phyloP scores from a whole-genome alignment of 495 filamentous ascomycete species.

The Xylaria scruposa region DNA sequence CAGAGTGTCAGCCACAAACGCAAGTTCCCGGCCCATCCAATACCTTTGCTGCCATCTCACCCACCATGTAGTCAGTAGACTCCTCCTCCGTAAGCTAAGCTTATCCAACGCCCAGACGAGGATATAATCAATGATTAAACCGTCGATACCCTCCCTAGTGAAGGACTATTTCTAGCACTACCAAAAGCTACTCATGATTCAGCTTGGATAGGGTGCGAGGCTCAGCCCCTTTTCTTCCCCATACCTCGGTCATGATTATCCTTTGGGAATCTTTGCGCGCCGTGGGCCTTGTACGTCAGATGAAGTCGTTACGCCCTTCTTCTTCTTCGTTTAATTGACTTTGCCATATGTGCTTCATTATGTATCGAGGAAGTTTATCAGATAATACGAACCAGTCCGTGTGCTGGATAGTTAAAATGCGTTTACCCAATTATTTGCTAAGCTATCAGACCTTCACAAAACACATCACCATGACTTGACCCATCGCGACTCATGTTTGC shows the following conservation, averaged over 20 bases:
- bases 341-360: not conserved
- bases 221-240: slow-evolving; percentile 5
- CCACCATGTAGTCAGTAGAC: not conserved
- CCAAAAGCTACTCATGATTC: slow-evolving; percentile 16
- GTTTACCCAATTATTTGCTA: not conserved
- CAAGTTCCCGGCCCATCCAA: slow-evolving; percentile 1
- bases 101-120: not conserved
- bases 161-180: slow-evolving; percentile 11
- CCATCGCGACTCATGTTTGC: not conserved
- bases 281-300: not conserved
- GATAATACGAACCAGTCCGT: not conserved
- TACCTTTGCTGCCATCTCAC: slow-evolving; percentile 2
- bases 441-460: not conserved
- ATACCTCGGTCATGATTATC: not conserved
- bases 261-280: not conserved
- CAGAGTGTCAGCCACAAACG: slow-evolving; percentile 9
- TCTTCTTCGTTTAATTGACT: no score
- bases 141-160: not conserved
- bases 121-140: not conserved
- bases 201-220: not conserved
- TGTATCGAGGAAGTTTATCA: not conserved
- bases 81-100: slow-evolving; percentile 1
- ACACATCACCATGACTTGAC: not conserved
- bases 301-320: not conserved
- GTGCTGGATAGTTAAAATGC: not conserved